Evolutionary conservation across 495 filamentous ascomycete genomes (phyloP).

Genomic region (Parathielavia hyrcaniae): DNA sequence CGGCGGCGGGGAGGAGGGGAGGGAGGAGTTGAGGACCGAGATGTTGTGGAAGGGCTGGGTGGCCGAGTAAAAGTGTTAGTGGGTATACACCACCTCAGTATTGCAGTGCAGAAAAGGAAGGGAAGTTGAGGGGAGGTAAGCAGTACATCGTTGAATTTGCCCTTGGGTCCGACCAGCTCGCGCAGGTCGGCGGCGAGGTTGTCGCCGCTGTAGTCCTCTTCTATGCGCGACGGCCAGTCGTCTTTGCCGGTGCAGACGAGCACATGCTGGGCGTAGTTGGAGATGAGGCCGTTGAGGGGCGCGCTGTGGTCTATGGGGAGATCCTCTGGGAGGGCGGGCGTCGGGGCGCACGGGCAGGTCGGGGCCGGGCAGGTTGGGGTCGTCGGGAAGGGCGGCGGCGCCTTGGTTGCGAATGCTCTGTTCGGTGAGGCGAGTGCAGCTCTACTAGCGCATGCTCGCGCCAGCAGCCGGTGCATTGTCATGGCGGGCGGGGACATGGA

Average conservation of each 20-base stretch:
- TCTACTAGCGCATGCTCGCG: conserved; percentile 8
- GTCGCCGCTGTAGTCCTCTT: conserved; percentile 47
- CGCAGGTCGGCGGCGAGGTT: conserved; percentile 68
- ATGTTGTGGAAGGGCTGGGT: conserved; percentile 72
- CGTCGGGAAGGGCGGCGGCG: conserved; percentile 39
- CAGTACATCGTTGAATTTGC: conserved; percentile 63
- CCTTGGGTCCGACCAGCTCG: conserved; percentile 56
- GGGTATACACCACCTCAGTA: too few relatives aligned
- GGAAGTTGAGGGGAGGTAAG: background rate
- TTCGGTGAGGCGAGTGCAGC: background rate
- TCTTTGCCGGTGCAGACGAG: conserved; percentile 70
- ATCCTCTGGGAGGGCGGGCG: conserved; percentile 56
- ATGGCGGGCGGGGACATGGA: conserved; percentile 5
- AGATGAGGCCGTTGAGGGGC: conserved; percentile 66
- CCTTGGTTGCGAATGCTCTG: conserved; percentile 11
- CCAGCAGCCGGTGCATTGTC: conserved; percentile 7
- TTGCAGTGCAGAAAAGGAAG: background rate
- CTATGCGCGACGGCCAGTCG: conserved; percentile 75
- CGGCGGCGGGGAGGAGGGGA: conserved; percentile 42
- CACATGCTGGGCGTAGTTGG: conserved; percentile 73
- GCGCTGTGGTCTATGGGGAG: conserved; percentile 70
- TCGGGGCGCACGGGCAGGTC: conserved; percentile 62
- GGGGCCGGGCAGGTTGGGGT: conserved; percentile 62
- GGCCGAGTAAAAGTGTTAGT: background rate
- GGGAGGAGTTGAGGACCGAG: conserved; percentile 64